phyloP scores from a whole-genome alignment of 805 yeast genomes.

The Metschnikowia cubensis region DNA sequence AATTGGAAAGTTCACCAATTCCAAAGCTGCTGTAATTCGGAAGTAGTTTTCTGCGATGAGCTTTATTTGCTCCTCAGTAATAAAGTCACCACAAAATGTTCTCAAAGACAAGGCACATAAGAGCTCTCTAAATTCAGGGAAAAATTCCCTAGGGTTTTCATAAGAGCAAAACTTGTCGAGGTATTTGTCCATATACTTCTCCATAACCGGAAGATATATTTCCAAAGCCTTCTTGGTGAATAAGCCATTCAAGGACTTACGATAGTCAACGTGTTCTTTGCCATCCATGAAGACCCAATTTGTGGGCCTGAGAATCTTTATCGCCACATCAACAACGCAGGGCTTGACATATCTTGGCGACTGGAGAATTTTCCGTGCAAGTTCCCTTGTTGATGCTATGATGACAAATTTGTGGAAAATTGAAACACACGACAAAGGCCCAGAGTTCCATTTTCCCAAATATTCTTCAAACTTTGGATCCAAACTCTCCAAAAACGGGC shows the following conservation, averaged over 20 bases:
- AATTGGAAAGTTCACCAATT: slow-evolving; percentile 95
- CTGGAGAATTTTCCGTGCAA: slow-evolving; percentile 18
- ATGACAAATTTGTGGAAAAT: slow-evolving; percentile 97
- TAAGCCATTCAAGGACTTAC: slow-evolving; percentile 84
- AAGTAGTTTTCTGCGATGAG: slow-evolving; percentile 89
- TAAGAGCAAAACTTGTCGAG: slow-evolving; percentile 61
- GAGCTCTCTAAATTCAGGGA: slow-evolving; percentile 93
- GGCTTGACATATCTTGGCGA: slow-evolving; percentile 91
- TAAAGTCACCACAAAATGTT: slow-evolving; percentile 94
- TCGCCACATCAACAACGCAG: slow-evolving; percentile 96
- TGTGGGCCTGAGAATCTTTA: slow-evolving; percentile 87
- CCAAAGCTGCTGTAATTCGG: slow-evolving; percentile 90
- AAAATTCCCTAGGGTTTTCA: slow-evolving; percentile 69
- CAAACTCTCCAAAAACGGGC: slow-evolving; percentile 90
- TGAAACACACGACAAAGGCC: slow-evolving; percentile 93
- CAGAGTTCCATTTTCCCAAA: slow-evolving; percentile 89
- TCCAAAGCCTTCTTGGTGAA: slow-evolving; percentile 83
- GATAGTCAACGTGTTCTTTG: slow-evolving; percentile 89
- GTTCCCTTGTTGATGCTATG: slow-evolving; percentile 20
- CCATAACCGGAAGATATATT: slow-evolving; percentile 80
- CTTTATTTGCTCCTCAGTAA: slow-evolving; percentile 86
- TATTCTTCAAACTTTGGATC: slow-evolving; percentile 96
- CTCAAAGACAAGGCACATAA: slow-evolving; percentile 91
- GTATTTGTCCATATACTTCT: slow-evolving; percentile 78
- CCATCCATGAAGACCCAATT: slow-evolving; percentile 99